A percentile compares a stretch with the other conserved stretches of the same genome.
Evolutionary conservation across 768 basidiomycete genomes (phyloP).

Genomic region (Xerocomellus intermedius): DNA sequence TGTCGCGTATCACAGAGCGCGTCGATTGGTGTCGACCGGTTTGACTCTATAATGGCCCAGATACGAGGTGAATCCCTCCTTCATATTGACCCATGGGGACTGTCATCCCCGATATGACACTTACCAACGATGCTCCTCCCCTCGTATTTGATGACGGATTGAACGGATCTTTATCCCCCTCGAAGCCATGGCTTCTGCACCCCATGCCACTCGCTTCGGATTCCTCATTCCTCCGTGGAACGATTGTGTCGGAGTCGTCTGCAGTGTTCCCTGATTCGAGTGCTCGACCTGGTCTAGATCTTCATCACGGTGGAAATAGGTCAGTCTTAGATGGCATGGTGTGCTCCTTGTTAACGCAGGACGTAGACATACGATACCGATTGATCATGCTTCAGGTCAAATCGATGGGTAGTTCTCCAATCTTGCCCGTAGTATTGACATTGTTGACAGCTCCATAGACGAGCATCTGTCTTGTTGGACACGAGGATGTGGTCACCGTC

Average conservation of each 20-base stretch:
- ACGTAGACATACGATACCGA: neutral
- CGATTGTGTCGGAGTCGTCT: neutral
- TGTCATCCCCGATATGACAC: neutral
- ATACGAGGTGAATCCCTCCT: neutral
- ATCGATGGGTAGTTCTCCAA: neutral
- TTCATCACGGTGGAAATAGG: neutral
- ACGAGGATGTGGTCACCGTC: neutral
- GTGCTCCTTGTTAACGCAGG: neutral
- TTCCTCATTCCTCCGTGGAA: no score
- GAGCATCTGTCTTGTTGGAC: neutral
- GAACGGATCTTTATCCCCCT: no score
- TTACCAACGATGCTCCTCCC: neutral
- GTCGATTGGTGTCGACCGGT: neutral
- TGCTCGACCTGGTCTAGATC: neutral
- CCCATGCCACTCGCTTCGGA: neutral
- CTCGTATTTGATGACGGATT: neutral
- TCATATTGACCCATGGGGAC: neutral
- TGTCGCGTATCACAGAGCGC: no score
- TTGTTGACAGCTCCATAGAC: neutral
- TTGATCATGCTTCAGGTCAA: neutral
- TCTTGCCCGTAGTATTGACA: no score
- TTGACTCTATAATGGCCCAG: neutral
- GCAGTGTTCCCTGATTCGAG: no score
- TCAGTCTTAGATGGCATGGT: neutral
- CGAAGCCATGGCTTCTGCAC: neutral